A percentile compares a stretch with the other conserved stretches of the same genome.
phyloP scores from a whole-genome alignment of 1,284 basidiomycete genomes.

The Coniophora puteana region DNA sequence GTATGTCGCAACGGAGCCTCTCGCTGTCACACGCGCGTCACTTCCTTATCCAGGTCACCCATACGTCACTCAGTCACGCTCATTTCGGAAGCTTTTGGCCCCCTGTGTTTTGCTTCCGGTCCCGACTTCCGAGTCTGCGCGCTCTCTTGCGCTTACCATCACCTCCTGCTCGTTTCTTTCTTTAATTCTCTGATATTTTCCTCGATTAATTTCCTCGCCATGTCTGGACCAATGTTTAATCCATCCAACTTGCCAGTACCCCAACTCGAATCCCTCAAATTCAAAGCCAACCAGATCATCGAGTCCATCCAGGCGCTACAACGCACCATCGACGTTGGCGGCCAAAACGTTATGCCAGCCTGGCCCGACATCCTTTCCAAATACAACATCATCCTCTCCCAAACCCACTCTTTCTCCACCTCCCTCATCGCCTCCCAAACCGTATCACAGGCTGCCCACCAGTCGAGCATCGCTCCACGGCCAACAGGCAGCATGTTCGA shows the following conservation, averaged over 20 bases:
- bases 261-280: constrained; percentile 70
- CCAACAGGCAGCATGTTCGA: constrained; percentile 55
- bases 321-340: constrained; percentile 55
- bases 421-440: constrained; percentile 37
- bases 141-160: too few relatives aligned
- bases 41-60: too few relatives aligned
- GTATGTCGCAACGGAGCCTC: too few relatives aligned
- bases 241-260: constrained; percentile 35
- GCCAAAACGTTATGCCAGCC: constrained; percentile 54
- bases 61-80: too few relatives aligned
- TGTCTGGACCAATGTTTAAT: too few relatives aligned
- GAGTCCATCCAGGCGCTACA: constrained; percentile 67
- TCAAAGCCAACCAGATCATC: constrained; percentile 71
- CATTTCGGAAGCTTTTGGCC: too few relatives aligned
- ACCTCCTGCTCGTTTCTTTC: too few relatives aligned
- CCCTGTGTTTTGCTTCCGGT: too few relatives aligned
- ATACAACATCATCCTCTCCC: constrained; percentile 77
- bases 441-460: constrained; percentile 14
- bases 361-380: constrained; percentile 83
- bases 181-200: too few relatives aligned
- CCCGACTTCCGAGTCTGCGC: too few relatives aligned
- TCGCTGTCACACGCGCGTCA: neutral
- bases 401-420: constrained; percentile 69
- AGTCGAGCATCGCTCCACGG: constrained; percentile 3
- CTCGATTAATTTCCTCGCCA: too few relatives aligned